Conservation (phyloP, 768 basidiomycete species). For the Boletus rubescentipes region DNA sequence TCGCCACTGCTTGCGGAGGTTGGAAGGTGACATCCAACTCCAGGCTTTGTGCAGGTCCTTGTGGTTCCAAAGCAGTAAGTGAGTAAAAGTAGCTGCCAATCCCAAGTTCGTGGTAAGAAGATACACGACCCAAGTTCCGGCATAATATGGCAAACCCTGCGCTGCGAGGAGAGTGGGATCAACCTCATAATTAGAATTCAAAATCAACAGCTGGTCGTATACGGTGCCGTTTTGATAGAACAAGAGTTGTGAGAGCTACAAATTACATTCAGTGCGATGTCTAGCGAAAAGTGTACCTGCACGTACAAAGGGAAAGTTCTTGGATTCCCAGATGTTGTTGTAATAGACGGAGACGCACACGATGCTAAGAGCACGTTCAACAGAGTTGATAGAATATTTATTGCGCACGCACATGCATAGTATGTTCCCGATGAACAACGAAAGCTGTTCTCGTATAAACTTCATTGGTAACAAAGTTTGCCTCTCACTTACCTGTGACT, state of each 20-base stretch:
- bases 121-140: slow-evolving; percentile 23
- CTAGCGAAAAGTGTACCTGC: slow-evolving; percentile 24
- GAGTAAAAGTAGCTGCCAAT: slow-evolving; percentile 48
- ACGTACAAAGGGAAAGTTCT: slow-evolving; percentile 56
- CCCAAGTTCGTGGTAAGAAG: slow-evolving; percentile 16
- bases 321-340: slow-evolving; percentile 54
- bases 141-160: slow-evolving; percentile 35
- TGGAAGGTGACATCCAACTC: slow-evolving; percentile 42
- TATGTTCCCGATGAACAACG: slow-evolving; percentile 46
- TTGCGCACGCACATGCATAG: slow-evolving; percentile 46
- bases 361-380: slow-evolving; percentile 18
- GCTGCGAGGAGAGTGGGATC: slow-evolving; percentile 47
- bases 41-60: slow-evolving; percentile 48
- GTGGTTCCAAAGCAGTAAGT: slow-evolving; percentile 53
- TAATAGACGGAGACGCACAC: slow-evolving; percentile 39
- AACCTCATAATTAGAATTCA: slow-evolving; percentile 51
- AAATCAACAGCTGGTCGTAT: slow-evolving; percentile 52
- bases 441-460: slow-evolving; percentile 30
- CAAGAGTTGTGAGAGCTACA: slow-evolving; percentile 44
- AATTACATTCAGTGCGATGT: slow-evolving; percentile 8
- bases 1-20: slow-evolving; percentile 25
- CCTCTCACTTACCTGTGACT: slow-evolving; percentile 38
- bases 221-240: slow-evolving; percentile 51
- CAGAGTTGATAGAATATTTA: not conserved
- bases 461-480: not conserved